Evolutionary conservation across 1,139 yeast species (phyloP).

Genomic region (Geotrichum macrosporum): DNA sequence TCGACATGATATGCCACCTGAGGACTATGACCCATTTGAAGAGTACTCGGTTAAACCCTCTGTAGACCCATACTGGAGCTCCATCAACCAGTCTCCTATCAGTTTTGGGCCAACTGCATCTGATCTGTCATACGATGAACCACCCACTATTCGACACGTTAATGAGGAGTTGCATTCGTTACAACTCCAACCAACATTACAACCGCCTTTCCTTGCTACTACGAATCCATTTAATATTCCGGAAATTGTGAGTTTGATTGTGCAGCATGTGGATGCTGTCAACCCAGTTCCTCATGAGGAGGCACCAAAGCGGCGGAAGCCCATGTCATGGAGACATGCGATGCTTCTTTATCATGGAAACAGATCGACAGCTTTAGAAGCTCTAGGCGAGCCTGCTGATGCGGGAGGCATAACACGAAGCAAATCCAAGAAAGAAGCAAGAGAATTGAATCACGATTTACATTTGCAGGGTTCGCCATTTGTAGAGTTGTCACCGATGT

Average conservation of each 20-base stretch:
- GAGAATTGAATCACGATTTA: background rate
- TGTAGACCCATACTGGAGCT: constrained; percentile 3
- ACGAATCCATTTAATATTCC: constrained; percentile 46
- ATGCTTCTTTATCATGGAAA: constrained; percentile 55
- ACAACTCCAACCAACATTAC: constrained; percentile 1
- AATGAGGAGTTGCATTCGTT: background rate
- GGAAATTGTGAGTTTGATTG: constrained; percentile 62
- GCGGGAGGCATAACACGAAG: background rate
- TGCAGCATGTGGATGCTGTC: constrained; percentile 52
- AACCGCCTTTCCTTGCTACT: constrained; percentile 2
- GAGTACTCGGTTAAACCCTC: constrained; percentile 7
- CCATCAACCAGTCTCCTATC: background rate
- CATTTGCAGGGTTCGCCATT: too few species aligned
- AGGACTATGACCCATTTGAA: background rate
- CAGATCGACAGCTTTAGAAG: constrained; percentile 46
- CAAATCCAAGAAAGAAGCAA: too few species aligned
- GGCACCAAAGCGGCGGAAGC: constrained; percentile 58
- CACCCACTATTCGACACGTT: constrained; percentile 8
- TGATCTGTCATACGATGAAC: background rate
- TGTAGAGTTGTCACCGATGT: constrained; percentile 7
- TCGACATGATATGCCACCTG: constrained; percentile 1
- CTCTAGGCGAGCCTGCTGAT: constrained; percentile 42
- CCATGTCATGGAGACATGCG: constrained; percentile 63
- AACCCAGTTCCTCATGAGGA: constrained; percentile 55
- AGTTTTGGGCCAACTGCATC: too few species aligned